Percentiles rank a stretch among this genome's conserved stretches.
Conservation (phyloP, 768 basidiomycete species). For the Serendipita sp. region DNA sequence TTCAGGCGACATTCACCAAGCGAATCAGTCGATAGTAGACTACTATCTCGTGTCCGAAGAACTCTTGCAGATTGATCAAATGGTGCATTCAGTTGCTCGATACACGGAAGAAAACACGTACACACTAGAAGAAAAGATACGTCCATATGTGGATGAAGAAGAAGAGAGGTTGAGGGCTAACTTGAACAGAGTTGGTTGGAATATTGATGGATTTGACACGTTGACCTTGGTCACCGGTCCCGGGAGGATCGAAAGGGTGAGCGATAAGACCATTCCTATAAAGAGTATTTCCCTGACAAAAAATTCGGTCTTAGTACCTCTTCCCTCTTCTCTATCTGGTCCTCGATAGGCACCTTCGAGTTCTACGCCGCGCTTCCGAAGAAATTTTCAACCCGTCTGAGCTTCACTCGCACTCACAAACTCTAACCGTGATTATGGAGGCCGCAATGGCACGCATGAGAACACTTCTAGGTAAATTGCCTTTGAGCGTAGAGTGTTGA, state of each 20-base stretch:
- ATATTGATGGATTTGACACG: conserved; percentile 21
- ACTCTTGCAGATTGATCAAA: neutral
- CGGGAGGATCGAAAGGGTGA: conserved; percentile 19
- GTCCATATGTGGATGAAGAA: conserved; percentile 16
- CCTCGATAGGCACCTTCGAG: conserved; percentile 21
- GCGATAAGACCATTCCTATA: too few species aligned
- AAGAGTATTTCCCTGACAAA: too few species aligned
- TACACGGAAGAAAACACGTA: conserved; percentile 13
- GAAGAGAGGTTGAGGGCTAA: conserved; percentile 18
- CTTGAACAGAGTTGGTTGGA: conserved; percentile 18
- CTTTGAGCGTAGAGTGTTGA: neutral
- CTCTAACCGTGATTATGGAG: too few species aligned
- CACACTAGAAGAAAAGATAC: conserved; percentile 15
- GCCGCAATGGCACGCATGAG: too few species aligned
- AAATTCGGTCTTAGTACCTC: conserved; percentile 10
- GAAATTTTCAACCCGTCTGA: neutral
- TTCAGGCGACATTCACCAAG: conserved; percentile 9
- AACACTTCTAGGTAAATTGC: too few species aligned
- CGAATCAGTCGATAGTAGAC: conserved; percentile 16
- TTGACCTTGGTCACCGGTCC: conserved; percentile 19
- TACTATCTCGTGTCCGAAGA: conserved; percentile 15
- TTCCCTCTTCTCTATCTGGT: conserved; percentile 24
- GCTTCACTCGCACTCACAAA: neutral
- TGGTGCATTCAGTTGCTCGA: conserved; percentile 11
- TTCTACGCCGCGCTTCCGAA: conserved; percentile 12